Evolutionary conservation across 257 asterid genomes (phyloP), one percentile per base, ranked within the genome.

Genomic region (Primulina eburnea): DNA sequence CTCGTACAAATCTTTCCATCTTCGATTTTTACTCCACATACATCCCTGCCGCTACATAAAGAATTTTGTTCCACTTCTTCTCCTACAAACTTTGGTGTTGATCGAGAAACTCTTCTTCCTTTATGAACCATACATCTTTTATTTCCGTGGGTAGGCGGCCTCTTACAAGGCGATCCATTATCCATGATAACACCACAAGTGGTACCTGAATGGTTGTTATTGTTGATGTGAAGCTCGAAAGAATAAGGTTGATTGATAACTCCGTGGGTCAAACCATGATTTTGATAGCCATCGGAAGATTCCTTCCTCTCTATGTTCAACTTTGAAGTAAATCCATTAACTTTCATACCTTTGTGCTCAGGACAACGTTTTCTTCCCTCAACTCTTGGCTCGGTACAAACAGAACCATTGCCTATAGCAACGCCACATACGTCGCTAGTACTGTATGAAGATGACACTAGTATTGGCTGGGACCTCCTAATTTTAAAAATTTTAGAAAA

Each of bases 261-360:
- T 28, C 30, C 30, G 30, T 28, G 30, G 30, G 30, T 28, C 30
- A 28, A 28, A 28, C 37, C 8, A 38, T 26, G 61, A 50, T 58
- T 56, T 52, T 69, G 71, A 47, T 74, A 18, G 2, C 66, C 77
- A 57, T 43, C n/a, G 53, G n/a, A 43, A n/a, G 53, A 43, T 14
- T 1, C 55, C 18, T 47, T 47, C 55, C 1, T 47, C 2, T 47
- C 55, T 47, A 47, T 53, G 53, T 76, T 63, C 50, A 59, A 62
- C 81, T 84, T 75, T 4, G 81, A 33, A 57, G 26, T 70, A 37
- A 43, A 35, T 70, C 87, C 92, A 71, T 86, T 89, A 69, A 87
- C 81, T 77, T 82, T 87, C 96, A 83, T 86, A 57, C 99, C 99
- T 82, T 88, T 93, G 81, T 93, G 99, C 72, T 78, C 72, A n/a